Percentiles rank a stretch among this genome's conserved stretches.
These are phyloP conservation scores for Trametes cingulata DNA, from an alignment of 768 basidiomycete genomes.

Conservation along the genomic window DNA sequence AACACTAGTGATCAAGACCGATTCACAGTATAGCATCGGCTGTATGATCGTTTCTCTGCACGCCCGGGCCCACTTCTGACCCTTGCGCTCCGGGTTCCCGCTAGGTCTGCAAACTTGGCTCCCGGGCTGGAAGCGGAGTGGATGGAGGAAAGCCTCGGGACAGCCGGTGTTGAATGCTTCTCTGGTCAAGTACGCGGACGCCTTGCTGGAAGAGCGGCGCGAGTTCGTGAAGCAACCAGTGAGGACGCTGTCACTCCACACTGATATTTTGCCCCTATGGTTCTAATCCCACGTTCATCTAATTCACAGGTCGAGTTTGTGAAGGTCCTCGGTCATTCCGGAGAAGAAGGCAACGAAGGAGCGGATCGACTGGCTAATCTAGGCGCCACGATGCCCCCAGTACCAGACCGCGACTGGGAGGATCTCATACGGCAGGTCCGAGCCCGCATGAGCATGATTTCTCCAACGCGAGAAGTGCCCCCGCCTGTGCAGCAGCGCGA, in stretches of 20 bases:
- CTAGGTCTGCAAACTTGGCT: conserved; percentile 71
- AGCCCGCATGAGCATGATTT: neutral
- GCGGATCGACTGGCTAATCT: conserved; percentile 75
- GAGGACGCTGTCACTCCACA: conserved; percentile 7
- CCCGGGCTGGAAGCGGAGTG: conserved; percentile 56
- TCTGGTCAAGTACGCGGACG: conserved; percentile 70
- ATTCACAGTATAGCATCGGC: conserved; percentile 80
- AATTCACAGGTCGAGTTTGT: conserved; percentile 59
- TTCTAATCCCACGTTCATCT: too few relatives aligned
- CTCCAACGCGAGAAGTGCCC: neutral
- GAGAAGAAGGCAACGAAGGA: conserved; percentile 79
- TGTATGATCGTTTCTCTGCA: conserved; percentile 45
- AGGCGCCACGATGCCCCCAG: conserved; percentile 45
- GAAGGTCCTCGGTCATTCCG: conserved; percentile 62
- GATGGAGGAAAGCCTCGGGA: conserved; percentile 48
- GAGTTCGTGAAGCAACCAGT: conserved; percentile 54
- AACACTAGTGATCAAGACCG: conserved; percentile 74
- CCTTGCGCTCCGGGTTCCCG: neutral
- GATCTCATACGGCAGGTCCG: neutral
- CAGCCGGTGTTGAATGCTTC: conserved; percentile 66
- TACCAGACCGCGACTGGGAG: conserved; percentile 62
- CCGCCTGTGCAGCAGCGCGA: too few relatives aligned
- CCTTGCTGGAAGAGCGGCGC: conserved; percentile 56
- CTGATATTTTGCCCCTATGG: too few relatives aligned
- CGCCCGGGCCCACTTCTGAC: conserved; percentile 8